Evolutionary conservation across 192 early-diverging fungal species (phyloP), one percentile per base, ranked within the genome.

Genomic region (Mortierella alpina): DNA sequence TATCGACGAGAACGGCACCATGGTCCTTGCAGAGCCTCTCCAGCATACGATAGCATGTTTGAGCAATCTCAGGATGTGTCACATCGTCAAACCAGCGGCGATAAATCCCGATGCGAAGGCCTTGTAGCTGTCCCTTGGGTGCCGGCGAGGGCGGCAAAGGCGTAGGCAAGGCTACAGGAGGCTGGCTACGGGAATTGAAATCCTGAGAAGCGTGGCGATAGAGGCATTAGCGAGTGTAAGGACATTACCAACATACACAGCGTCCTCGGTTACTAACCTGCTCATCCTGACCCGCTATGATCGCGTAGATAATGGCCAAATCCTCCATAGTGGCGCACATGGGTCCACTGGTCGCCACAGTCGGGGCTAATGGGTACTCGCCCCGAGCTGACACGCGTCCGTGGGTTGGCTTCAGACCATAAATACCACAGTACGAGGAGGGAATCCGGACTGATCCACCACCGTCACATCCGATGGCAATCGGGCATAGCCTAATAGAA

Each of bases 361-460:
- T 86, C 18, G 86, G 88, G 13, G 82, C 86, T 41, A 92, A 59
- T 2, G 85, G 84, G 48, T 83, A 85, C 44, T 84, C 86, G 18
- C 92, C 92, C 2, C 45, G 48, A n/a, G 59, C 63, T 12, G 90
- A 88, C 22, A 93, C 65, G 42, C 94, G 84, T n/a, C 86, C 90
- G 46, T 83, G 84, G 11, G 94, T 95, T 1, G 92, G 86, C 57
- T 95, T 95, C 47, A 95, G 72, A 9, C 93, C 94, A 75, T 88
- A 95, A 18, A 93, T 66, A 20, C 94, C 94, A 83, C 89, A 92
- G 68, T 89, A 92, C 2, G 92, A 67, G 2, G 90, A 82, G 22
- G 94, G 94, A 52, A 93, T 86, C 45, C 92, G 83, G 18, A 93
- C 83, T 1, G 86, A 90, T 53, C 93, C 91, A 51, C 92, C 93